Percentiles rank a stretch among this genome's conserved stretches.
phyloP scores from a whole-genome alignment of 257 asterid species.

The Echites panduratus region DNA sequence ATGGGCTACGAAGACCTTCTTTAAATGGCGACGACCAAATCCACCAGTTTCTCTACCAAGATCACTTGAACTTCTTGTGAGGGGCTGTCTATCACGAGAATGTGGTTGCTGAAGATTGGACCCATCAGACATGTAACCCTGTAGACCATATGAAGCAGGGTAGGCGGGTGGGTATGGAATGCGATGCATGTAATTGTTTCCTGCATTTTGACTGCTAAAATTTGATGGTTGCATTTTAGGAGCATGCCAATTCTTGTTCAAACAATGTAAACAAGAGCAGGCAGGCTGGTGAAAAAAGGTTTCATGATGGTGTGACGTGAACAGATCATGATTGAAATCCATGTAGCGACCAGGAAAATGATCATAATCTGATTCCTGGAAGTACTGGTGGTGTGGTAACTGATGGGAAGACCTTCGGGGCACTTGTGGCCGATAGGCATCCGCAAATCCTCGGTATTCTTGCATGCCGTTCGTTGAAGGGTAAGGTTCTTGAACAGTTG shows the following conservation, averaged over 20 bases:
- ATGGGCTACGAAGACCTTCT: constrained; percentile 37
- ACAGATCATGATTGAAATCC: constrained; percentile 42
- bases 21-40: constrained; percentile 42
- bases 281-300: constrained; percentile 64
- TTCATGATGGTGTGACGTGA: constrained; percentile 58
- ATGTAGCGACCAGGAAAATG: constrained; percentile 42
- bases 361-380: constrained; percentile 41
- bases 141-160: constrained; percentile 33
- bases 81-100: constrained; percentile 32
- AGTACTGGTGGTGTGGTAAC: constrained; percentile 39
- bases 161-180: constrained; percentile 27
- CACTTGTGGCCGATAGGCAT: constrained; percentile 42
- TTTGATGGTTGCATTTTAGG: constrained; percentile 42
- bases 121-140: constrained; percentile 32
- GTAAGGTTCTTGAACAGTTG: constrained; percentile 38
- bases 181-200: constrained; percentile 33
- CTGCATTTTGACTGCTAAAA: constrained; percentile 37
- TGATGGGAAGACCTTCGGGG: constrained; percentile 38
- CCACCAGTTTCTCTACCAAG: constrained; percentile 45
- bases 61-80: constrained; percentile 44
- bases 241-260: constrained; percentile 44
- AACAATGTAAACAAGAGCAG: constrained; percentile 76
- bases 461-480: constrained; percentile 34
- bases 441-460: constrained; percentile 37
- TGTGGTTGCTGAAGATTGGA: constrained; percentile 28